Evolutionary conservation across 306 rosid genomes (phyloP).

Genomic region (Vachellia pachyceras): DNA sequence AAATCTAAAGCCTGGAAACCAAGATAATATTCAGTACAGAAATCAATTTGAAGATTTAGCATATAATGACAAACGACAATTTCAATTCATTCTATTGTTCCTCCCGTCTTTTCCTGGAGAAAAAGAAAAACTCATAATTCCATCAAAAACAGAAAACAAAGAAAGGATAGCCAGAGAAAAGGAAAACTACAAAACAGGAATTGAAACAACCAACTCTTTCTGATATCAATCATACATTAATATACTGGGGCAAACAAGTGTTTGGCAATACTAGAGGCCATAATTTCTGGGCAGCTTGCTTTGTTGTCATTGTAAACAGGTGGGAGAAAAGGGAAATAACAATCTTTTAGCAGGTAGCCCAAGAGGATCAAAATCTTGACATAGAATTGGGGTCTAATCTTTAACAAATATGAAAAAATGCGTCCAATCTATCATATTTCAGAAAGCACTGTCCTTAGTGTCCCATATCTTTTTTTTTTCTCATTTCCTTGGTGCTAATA

Average conservation of each 20-base stretch:
- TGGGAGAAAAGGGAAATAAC: neutral
- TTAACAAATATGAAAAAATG: neutral
- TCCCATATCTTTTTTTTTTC: no score
- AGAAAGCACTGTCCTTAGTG: neutral
- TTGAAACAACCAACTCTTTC: neutral
- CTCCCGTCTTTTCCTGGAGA: no score
- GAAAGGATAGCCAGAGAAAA: slow-evolving; percentile 12
- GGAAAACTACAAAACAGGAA: slow-evolving; percentile 11
- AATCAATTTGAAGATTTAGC: neutral
- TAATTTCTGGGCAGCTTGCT: no score
- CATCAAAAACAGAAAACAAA: slow-evolving; percentile 26
- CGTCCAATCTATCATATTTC: neutral
- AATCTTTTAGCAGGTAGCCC: neutral
- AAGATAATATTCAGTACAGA: slow-evolving; percentile 4
- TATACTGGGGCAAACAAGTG: neutral
- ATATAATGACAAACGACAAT: neutral
- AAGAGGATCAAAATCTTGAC: neutral
- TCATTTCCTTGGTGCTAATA: neutral
- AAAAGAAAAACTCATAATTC: neutral
- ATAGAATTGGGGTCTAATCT: neutral
- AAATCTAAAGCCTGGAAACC: slow-evolving; percentile 85
- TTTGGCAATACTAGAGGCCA: neutral
- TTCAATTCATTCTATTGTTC: neutral
- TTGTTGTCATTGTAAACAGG: no score
- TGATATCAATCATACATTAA: neutral